Evolutionary conservation across 345 rosid genomes (phyloP).

Genomic region (Euphorbia pulcherrima): DNA sequence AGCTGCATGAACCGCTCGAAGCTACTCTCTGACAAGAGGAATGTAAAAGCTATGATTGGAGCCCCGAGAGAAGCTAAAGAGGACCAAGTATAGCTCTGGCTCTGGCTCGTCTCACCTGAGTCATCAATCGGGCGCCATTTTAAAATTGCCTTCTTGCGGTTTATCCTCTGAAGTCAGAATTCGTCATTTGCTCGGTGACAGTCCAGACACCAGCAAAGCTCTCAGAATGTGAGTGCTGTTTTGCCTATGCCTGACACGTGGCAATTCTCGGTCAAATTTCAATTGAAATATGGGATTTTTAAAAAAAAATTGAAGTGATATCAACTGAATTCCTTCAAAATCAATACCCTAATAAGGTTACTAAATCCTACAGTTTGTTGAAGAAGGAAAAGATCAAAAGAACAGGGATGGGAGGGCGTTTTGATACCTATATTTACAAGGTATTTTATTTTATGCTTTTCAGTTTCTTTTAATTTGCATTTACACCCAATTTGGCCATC

Average conservation of each 20-base stretch:
- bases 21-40: constrained; percentile 10
- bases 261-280: no score
- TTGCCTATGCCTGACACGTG: background rate
- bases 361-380: constrained; percentile 45
- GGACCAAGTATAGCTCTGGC: constrained; percentile 20
- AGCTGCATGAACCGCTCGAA: constrained; percentile 40
- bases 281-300: no score
- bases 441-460: constrained; percentile 35
- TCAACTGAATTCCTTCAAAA: no score
- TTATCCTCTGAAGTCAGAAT: constrained; percentile 64
- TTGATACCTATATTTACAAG: constrained; percentile 73
- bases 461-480: background rate
- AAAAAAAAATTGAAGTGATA: no score
- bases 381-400: constrained; percentile 61
- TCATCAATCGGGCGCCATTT: constrained; percentile 65
- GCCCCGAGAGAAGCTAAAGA: constrained; percentile 18
- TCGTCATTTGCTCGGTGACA: constrained; percentile 73
- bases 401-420: constrained; percentile 75
- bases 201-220: constrained; percentile 98
- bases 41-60: constrained; percentile 18
- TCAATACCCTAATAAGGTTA: no score
- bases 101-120: constrained; percentile 46
- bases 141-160: constrained; percentile 61
- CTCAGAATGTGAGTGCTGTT: constrained; percentile 61
- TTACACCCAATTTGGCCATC: background rate